phyloP scores from a whole-genome alignment of 805 yeast species.

The Maudiozyma turicensis region DNA sequence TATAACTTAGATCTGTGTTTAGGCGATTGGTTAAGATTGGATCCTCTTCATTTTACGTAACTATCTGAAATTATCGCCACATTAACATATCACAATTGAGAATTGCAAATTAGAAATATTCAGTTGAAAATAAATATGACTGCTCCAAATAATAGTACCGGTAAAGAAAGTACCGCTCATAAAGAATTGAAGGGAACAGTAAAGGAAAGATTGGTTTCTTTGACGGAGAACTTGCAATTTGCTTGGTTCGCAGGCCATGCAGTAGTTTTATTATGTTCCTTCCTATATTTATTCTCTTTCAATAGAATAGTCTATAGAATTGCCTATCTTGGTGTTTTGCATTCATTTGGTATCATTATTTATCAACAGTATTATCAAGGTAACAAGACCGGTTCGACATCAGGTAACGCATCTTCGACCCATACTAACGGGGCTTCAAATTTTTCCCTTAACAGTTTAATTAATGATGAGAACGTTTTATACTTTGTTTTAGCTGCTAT shows the following conservation, averaged over 20 bases:
- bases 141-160: no score
- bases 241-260: constrained; percentile 66
- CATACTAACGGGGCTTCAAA: not conserved
- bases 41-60: no score
- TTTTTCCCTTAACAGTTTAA: constrained; percentile 13
- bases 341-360: constrained; percentile 67
- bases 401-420: not conserved
- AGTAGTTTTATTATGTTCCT: constrained; percentile 34
- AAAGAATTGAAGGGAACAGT: not conserved
- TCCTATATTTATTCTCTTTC: constrained; percentile 27
- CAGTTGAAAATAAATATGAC: no score
- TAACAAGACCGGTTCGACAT: not conserved
- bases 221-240: constrained; percentile 47
- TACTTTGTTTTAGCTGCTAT: constrained; percentile 51
- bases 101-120: no score
- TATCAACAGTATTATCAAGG: constrained; percentile 40
- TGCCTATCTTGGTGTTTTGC: constrained; percentile 53
- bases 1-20: no score
- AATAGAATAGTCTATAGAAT: constrained; percentile 44
- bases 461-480: constrained; percentile 61
- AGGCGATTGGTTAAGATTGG: no score
- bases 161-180: not conserved
- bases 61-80: no score
- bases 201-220: constrained; percentile 8
- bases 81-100: no score